Evolutionary conservation across 2,329 filamentous ascomycete genomes (phyloP), one percentile per base, ranked within the genome.

Genomic region (Macrophomina tecta): DNA sequence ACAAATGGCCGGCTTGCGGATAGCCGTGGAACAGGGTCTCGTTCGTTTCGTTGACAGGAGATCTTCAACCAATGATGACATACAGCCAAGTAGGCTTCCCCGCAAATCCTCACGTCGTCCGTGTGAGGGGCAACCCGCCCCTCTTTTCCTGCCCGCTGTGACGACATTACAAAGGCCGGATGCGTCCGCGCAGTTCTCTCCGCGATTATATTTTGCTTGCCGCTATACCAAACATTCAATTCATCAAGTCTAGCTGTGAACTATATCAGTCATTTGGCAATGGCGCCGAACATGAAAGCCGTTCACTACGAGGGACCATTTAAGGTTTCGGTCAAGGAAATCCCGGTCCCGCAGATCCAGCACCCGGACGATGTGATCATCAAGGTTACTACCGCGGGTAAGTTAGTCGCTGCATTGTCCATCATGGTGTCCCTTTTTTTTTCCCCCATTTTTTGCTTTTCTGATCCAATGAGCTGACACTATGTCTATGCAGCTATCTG

Each of bases 351-450:
- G 0, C 84, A 82, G 72, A 80, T 91, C 28, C 79, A 89, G 73
- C 87, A 89, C 76, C 87, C 87, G 2, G 87, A 90, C 76, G 87
- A 90, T 78, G 82, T 84, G 40, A 86, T 89, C 68, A 85, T 90
- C 75, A 89, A 88, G 72, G 85, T 90, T 42, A 89, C 88, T 0
- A 90, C 87, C 6, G 84, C 87, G 61, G 80, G 84, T 78, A 77
- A 71, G 69, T 65, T 7, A 38, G 11, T 8, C 36, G 11, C 5
- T 45, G 48, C 48, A 52, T 48, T 28, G 23, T 36, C 45, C 45
- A 63, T 32, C 61, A 45, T 28, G 42, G 42, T 61, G 42, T 45
- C 42, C 12, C 42, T 14, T 14, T n/a, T 38, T 7, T 16, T n/a
- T 38, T 12, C 8, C 11, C 7, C 14, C 55, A n/a, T 12, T 8